Base-by-base conservation (phyloP, 352 stramenopile genomes). In the Phytophthora megakarya region DNA sequence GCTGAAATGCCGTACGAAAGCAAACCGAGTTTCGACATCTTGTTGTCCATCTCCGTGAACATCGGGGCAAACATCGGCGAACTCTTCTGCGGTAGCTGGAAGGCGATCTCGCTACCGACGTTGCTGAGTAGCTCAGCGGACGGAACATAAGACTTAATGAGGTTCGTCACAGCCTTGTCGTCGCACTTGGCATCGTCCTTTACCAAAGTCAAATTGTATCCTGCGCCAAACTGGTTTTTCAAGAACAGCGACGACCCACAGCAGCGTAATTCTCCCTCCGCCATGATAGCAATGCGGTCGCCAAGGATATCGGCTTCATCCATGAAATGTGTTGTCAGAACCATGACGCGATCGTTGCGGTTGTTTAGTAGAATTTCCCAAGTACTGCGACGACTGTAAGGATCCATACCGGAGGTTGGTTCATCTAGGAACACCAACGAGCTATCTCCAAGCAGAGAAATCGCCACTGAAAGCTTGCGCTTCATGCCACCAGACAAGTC, bases 261-360 rank as follows among this genome's bases (percentile, higher is more conserved):
- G 64, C 78, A 84, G 3, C 73, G 70, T 11, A 87, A 32, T 46
- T 83, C 65, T 19, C 93, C 85, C 25, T 90, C 70, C 7, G 84
- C 75, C 85, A 93, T 92, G 33, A 93, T 89, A 18, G 81, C 75
- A 21, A 93, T 89, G 11, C 81, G 76, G 47, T 93, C 85, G 18
- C 76, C 81, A 4, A 97, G 65, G 16, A 90, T 69, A 58, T 97
- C 85, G 3, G 86, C 84, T 54, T 97, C 90, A 35, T 77, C 92
- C 92, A 98, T 97, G 61, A 98, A 98, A 58, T 98, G 95, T 26
- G 91, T 98, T 7, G 88, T 97, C 3, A 97, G 62, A 16, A 97
- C 67, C 49, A 96, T 92, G 15, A 90, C 61, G 18, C 75, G 68
- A 25, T 75, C 70, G 45, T 77, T 62, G 18, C 75, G 59, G 35